Conservation (phyloP, 2,329 filamentous ascomycete species). For the Aspergillus sp. region DNA sequence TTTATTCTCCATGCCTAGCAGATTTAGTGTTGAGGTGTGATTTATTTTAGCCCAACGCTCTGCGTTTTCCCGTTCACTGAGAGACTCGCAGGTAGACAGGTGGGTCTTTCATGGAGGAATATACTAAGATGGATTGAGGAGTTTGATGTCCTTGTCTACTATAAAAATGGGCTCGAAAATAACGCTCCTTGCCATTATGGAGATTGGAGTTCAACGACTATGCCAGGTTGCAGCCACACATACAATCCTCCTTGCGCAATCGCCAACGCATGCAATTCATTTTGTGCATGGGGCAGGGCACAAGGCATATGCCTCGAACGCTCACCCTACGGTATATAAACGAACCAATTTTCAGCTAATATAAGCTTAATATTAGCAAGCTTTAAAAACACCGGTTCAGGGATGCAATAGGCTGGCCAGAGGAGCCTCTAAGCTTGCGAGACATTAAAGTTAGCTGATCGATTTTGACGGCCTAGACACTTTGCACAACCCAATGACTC, state of each 20-base stretch:
- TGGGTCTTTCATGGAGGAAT: neutral
- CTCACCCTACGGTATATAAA: neutral
- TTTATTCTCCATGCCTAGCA: neutral
- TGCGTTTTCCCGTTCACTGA: too few species aligned
- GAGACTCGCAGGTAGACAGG: neutral
- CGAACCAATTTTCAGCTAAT: neutral
- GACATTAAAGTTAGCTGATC: neutral
- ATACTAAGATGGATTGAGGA: neutral
- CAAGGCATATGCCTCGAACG: neutral
- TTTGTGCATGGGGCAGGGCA: neutral
- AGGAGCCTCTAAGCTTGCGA: neutral
- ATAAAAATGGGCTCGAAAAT: neutral
- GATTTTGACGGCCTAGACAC: neutral
- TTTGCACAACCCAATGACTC: neutral
- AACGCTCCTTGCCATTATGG: neutral
- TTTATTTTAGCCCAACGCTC: neutral
- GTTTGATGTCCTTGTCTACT: neutral
- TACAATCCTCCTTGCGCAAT: neutral
- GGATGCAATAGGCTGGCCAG: neutral
- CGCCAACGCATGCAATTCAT: neutral
- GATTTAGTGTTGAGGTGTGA: neutral
- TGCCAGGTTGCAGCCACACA: too few species aligned
- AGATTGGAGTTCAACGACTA: too few species aligned
- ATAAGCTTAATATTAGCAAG: constrained; percentile 5
- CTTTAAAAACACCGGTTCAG: neutral